Evolutionary conservation across 1,284 basidiomycete genomes (phyloP), one percentile per base, ranked within the genome.

Genomic region (Cryptococcus sp.): DNA sequence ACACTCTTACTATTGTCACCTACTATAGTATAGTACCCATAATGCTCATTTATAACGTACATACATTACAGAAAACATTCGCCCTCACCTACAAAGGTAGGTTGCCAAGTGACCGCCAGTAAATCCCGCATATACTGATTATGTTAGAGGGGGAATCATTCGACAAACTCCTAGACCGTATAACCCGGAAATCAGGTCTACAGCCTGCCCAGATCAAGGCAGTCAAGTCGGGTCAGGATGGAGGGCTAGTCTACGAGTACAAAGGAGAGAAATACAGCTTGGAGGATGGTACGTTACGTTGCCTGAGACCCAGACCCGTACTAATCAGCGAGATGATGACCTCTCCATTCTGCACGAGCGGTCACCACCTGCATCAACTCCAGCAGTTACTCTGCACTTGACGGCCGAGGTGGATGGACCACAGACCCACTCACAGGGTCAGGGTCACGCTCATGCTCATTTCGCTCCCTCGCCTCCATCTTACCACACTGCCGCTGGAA

Each of bases 11-110:
- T 28, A 4, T 28, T 28, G 28, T 11, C 28, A 5, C 28, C 11
- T 28, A 28, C n/a, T n/a, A n/a, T n/a, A n/a, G n/a, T n/a, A 28
- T 28, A 28, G 5, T 28, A 28, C 11, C 28, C 53, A 56, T 25
- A 41, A 66, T 70, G 64, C 68, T 73, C 47, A 56, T 73, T 24
- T 73, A 72, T 61, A 75, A 75, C 65, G 60, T 74, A 10, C 74
- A 75, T 56, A 62, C 72, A 1, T 72, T 72, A 2, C 46, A 53
- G n/a, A 74, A 73, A 58, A 67, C 67, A 0, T 73, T 69, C 48
- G 63, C 70, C 9, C 55, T 73, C 10, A 55, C 61, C 13, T 56
- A 66, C 43, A 66, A 67, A 55, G 61, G 69, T 69, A 39, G 23
- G 56, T 45, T 3, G 4, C 28, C 28, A 4, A 28, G n/a, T 28